Conservation (phyloP, 2,329 filamentous ascomycete species). For the Leptographium flavum region DNA sequence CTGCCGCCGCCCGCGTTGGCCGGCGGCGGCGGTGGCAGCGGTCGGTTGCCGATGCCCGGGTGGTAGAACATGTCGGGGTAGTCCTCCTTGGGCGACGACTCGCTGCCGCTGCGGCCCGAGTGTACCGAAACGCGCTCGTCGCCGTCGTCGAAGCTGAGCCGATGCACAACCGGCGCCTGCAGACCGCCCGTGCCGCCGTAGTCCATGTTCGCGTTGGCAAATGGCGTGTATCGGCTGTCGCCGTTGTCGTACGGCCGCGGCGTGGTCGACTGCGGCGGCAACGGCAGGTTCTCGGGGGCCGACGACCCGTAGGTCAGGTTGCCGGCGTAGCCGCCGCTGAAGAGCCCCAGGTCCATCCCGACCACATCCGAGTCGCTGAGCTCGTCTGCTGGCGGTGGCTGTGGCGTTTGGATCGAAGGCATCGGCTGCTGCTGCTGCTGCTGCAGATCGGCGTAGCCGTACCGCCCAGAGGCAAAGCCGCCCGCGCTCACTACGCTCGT, state of each 20-base stretch:
- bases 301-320: constrained; percentile 30
- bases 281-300: constrained; percentile 24
- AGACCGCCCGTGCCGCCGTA: constrained; percentile 83
- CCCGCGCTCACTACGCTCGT: constrained; percentile 2
- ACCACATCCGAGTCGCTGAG: constrained; percentile 62
- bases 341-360: constrained; percentile 56
- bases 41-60: constrained; percentile 57
- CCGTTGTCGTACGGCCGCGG: constrained; percentile 23
- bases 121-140: constrained; percentile 57
- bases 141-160: constrained; percentile 83
- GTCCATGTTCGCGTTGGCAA: constrained; percentile 59
- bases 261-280: constrained; percentile 32
- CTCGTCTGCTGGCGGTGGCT: constrained; percentile 32
- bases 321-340: constrained; percentile 56
- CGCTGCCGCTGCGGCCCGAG: constrained; percentile 42
- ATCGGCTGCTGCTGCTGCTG: background rate
- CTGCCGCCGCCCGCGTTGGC: constrained; percentile 47
- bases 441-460: constrained; percentile 3
- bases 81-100: constrained; percentile 55
- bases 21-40: constrained; percentile 46
- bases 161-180: constrained; percentile 56
- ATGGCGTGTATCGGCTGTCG: constrained; percentile 23
- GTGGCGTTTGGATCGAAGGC: constrained; percentile 22
- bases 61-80: constrained; percentile 91
- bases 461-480: background rate